phyloP scores from a whole-genome alignment of 768 basidiomycete species.

The Termitomyces eurrhizus region DNA sequence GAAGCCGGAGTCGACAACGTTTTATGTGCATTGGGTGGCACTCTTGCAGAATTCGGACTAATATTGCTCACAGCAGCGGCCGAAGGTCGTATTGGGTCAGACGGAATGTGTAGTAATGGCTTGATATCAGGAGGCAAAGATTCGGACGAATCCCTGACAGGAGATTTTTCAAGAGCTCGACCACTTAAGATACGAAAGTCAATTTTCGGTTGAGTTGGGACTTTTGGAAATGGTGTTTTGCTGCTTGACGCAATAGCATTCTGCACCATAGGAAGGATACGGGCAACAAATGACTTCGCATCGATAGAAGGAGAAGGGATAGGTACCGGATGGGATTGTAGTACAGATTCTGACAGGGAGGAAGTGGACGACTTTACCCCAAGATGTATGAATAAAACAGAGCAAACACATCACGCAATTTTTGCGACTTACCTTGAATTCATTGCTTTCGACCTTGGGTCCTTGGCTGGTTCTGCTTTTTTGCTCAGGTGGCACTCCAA shows the following conservation, averaged over 20 bases:
- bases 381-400: background rate
- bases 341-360: background rate
- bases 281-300: background rate
- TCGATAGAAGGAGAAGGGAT: background rate
- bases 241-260: slow-evolving; percentile 37
- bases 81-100: slow-evolving; percentile 50
- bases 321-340: background rate
- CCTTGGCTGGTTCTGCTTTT: background rate
- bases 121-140: slow-evolving; percentile 33
- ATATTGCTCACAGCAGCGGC: background rate
- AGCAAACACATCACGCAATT: background rate
- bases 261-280: background rate
- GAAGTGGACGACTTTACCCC: background rate
- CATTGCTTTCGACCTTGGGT: background rate
- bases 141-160: background rate
- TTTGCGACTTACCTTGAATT: slow-evolving; percentile 7
- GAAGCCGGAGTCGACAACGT: slow-evolving; percentile 11
- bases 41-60: background rate
- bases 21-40: slow-evolving; percentile 20
- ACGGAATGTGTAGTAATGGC: slow-evolving; percentile 34
- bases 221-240: slow-evolving; percentile 22
- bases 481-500: slow-evolving; percentile 22
- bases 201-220: slow-evolving; percentile 3
- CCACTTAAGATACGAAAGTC: slow-evolving; percentile 12
- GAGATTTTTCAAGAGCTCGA: slow-evolving; percentile 20